Conservation (phyloP, 163 green algal genomes). For the Coccomyxa subellipsoidea region DNA sequence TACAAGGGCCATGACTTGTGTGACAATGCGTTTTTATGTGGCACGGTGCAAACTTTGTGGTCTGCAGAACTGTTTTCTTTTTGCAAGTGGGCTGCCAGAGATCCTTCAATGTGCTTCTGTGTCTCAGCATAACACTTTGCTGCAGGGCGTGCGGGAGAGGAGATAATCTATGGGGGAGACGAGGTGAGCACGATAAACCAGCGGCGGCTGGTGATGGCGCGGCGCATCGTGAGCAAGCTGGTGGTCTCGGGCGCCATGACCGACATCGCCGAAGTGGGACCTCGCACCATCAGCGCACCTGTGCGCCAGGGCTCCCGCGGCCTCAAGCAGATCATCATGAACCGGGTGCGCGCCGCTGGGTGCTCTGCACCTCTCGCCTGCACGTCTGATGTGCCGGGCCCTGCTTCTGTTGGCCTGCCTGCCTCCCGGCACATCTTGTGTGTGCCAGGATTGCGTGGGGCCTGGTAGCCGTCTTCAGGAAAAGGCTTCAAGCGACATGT, state of each 20-base stretch:
- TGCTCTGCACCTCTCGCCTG: not conserved
- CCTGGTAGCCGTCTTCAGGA: not conserved
- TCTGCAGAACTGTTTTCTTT: too few relatives aligned
- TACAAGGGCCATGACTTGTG: too few relatives aligned
- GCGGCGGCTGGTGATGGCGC: conserved; percentile 45
- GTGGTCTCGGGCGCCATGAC: conserved; percentile 48
- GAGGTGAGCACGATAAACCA: conserved; percentile 78
- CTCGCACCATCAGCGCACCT: conserved; percentile 32
- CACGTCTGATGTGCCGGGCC: not conserved
- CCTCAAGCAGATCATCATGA: conserved; percentile 17
- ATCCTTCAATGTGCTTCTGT: too few relatives aligned
- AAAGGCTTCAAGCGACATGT: not conserved
- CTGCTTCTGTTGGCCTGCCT: not conserved
- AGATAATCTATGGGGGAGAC: conserved; percentile 72
- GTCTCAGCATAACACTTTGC: too few relatives aligned
- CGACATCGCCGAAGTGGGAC: conserved; percentile 25
- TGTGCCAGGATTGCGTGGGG: not conserved
- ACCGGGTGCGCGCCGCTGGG: not conserved
- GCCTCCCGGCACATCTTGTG: not conserved
- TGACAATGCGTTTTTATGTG: too few relatives aligned
- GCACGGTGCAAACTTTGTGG: too few relatives aligned
- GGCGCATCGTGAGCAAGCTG: conserved; percentile 56
- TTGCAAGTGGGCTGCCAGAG: too few relatives aligned
- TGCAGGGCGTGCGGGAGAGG: conserved; percentile 53
- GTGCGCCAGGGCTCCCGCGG: not conserved